Conservation (phyloP, 202 grass and related monocot species). For the Zizania palustris region DNA sequence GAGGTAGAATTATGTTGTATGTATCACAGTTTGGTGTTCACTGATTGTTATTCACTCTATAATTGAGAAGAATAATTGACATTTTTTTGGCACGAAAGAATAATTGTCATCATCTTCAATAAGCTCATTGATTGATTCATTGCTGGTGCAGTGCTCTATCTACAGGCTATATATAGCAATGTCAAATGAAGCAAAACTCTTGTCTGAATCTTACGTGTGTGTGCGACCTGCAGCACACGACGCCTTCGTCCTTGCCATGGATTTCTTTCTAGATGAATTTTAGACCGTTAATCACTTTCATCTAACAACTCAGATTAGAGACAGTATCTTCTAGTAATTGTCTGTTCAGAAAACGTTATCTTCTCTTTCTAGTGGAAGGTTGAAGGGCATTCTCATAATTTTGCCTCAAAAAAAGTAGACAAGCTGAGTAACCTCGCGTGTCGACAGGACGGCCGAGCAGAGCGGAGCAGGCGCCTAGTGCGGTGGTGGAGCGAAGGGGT, state of each 20-base stretch:
- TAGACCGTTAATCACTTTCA: too few relatives aligned
- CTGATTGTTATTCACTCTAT: neutral
- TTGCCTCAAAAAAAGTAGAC: too few relatives aligned
- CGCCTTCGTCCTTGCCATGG: neutral
- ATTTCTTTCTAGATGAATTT: too few relatives aligned
- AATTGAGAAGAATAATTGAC: neutral
- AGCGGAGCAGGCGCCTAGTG: too few relatives aligned
- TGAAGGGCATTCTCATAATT: too few relatives aligned
- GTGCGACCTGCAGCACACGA: neutral
- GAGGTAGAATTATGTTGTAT: conserved; percentile 1
- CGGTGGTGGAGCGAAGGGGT: too few relatives aligned
- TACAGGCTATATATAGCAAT: conserved; percentile 2
- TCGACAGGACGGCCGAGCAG: too few relatives aligned
- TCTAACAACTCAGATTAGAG: too few relatives aligned
- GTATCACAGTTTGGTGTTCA: neutral
- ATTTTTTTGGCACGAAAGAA: neutral
- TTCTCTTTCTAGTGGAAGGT: too few relatives aligned
- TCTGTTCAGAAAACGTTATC: too few relatives aligned
- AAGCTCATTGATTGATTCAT: neutral
- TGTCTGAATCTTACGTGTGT: conserved; percentile 17
- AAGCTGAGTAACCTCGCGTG: too few relatives aligned
- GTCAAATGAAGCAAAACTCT: neutral
- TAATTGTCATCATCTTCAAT: neutral
- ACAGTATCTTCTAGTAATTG: too few relatives aligned
- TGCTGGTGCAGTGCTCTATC: conserved; percentile 29